A percentile compares a stretch with the other conserved stretches of the same genome.
Evolutionary conservation across 306 rosid genomes (phyloP).

Genomic region (Cucurbita ficifolia): DNA sequence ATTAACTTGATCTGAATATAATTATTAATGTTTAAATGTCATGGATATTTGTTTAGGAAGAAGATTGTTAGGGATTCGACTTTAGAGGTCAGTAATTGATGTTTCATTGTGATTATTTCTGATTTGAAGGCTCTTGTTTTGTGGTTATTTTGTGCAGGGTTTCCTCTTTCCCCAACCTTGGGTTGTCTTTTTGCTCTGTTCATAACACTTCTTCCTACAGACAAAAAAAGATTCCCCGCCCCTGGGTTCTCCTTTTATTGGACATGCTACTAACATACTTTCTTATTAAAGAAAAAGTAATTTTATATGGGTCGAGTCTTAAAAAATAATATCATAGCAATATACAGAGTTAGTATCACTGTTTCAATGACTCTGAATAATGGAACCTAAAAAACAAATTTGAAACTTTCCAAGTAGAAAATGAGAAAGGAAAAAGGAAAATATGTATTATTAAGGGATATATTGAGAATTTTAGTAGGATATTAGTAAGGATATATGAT

Average conservation of each 20-base stretch:
- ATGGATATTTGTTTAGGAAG: not conserved
- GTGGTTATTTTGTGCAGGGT: not conserved
- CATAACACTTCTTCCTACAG: not conserved
- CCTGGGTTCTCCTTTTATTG: not conserved
- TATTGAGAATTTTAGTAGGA: not conserved
- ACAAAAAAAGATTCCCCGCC: not conserved
- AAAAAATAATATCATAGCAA: not conserved
- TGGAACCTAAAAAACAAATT: not conserved
- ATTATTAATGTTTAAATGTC: not conserved
- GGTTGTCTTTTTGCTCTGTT: not conserved
- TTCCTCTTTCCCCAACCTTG: not conserved
- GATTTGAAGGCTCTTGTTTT: not conserved
- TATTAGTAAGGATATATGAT: not conserved
- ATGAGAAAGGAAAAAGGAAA: not conserved
- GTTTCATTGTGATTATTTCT: not conserved
- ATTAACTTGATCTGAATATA: not conserved
- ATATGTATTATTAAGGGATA: no score
- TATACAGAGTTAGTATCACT: not conserved
- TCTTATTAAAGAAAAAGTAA: not conserved
- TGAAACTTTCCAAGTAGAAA: not conserved
- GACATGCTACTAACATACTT: not conserved
- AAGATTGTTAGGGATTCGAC: not conserved
- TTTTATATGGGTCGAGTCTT: not conserved
- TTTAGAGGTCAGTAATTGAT: not conserved
- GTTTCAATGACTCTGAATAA: not conserved